Base-by-base conservation (phyloP, 768 basidiomycete species). In the Tulasnella sp. region DNA sequence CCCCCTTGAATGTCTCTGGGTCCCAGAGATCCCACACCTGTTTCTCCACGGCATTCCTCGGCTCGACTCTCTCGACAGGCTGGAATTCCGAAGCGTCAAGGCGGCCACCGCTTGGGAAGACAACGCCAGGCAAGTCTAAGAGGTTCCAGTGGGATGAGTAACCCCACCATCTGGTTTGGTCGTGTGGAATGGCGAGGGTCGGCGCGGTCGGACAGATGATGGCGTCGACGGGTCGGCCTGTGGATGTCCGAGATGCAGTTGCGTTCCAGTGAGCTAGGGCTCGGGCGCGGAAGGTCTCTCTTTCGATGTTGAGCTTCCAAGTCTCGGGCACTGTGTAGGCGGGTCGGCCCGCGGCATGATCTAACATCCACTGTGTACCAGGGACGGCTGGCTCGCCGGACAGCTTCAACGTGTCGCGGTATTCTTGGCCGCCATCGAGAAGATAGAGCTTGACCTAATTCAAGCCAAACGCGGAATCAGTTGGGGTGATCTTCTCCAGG, bases 71-170 rank as follows among this genome's bases (percentile, higher is more conserved):
- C 64, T 62, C 64, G 67, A 32, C 67, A 39, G 73, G 62, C 32
- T 44, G 77, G 40, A 75, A 71, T 73, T 76, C 71, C 66, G 39
- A 7, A 68, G 75, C 37, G 47, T 41, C 65, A 65, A 77, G 75
- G 22, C 71, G 64, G 14, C 71, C 71, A 3, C 71, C 83, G 41
- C 81, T 82, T 34, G 85, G 85, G 77, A 86, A 84, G 3, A 81
- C 83, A 22, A 81, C 82, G 22, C 81, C 81, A 11, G 85, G 81
- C 69, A 83, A 83, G 77, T 86, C 85, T 74, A 82, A 75, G 69
- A 86, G 75, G 75, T 86, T 86, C 84, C 85, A 86, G 75, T 86
- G 83, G 1, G 83, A 83, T 6, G 82, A 83, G 75, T 85, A 86
- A 7, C 81, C 80, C 83, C 84, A 84, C 81, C 83, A 85, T n/a